Evolutionary conservation across 768 basidiomycete genomes (phyloP).

Genomic region (Pisolithus albus): DNA sequence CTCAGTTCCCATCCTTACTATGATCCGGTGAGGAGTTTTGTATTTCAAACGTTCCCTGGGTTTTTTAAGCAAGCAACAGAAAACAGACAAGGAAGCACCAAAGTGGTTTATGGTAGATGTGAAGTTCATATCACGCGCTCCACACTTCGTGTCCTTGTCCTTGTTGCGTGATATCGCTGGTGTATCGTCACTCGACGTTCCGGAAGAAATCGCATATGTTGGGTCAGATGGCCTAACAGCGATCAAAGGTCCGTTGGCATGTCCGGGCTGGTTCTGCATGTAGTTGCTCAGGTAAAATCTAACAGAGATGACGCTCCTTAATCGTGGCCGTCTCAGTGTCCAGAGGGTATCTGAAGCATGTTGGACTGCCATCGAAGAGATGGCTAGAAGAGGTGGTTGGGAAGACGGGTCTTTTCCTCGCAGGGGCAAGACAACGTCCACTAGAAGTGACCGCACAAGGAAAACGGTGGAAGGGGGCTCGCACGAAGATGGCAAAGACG

Average conservation of each 20-base stretch:
- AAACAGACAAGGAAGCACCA: conserved; percentile 68
- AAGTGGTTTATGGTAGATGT: conserved; percentile 93
- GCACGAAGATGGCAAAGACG: neutral
- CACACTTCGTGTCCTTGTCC: conserved; percentile 71
- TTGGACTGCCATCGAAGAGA: conserved; percentile 50
- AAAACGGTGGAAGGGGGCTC: neutral
- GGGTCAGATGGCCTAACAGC: conserved; percentile 52
- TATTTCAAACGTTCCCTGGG: neutral
- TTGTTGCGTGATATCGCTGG: conserved; percentile 63
- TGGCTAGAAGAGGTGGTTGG: conserved; percentile 80
- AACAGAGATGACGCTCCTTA: conserved; percentile 72
- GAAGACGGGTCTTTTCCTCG: conserved; percentile 41
- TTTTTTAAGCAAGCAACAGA: conserved; percentile 37
- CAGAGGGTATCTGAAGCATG: conserved; percentile 67
- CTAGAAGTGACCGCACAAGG: neutral
- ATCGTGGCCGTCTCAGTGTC: conserved; percentile 78
- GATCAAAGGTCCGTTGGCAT: conserved; percentile 45
- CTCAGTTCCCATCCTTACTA: conserved; percentile 66
- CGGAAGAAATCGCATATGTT: conserved; percentile 60
- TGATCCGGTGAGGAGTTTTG: conserved; percentile 46
- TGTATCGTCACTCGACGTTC: conserved; percentile 29
- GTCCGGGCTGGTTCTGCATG: neutral
- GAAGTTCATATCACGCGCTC: conserved; percentile 55
- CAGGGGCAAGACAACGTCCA: conserved; percentile 12
- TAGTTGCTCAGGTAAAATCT: conserved; percentile 9